Conservation (phyloP, 805 yeast species). For the Kazachstania psychrophila region DNA sequence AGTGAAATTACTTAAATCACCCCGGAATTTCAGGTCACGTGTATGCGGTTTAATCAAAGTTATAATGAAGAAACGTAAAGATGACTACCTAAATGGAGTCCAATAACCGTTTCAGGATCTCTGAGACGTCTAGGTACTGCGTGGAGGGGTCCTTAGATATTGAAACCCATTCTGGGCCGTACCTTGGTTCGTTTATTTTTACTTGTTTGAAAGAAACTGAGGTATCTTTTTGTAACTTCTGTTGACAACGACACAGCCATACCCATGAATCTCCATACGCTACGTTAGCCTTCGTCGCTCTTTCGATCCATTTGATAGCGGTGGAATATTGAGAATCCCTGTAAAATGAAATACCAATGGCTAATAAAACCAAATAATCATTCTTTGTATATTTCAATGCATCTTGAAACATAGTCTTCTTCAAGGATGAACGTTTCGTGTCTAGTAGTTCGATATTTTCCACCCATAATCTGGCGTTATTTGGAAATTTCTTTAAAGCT, state of each 20-base stretch:
- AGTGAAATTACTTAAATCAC: not conserved
- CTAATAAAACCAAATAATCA: slow-evolving; percentile 45
- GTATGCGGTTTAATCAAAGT: no score
- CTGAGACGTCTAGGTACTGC: slow-evolving; percentile 33
- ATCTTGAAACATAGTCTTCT: slow-evolving; percentile 52
- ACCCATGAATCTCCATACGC: slow-evolving; percentile 74
- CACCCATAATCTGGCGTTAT: slow-evolving; percentile 56
- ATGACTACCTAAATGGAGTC: not conserved
- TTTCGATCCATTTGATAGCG: slow-evolving; percentile 66
- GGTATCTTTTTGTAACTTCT: slow-evolving; percentile 26
- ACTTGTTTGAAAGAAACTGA: slow-evolving; percentile 20
- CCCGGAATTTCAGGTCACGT: not conserved
- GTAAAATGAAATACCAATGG: slow-evolving; percentile 64
- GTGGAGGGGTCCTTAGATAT: slow-evolving; percentile 42
- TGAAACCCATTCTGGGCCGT: slow-evolving; percentile 53
- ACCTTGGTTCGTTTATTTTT: slow-evolving; percentile 42
- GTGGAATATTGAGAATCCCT: slow-evolving; percentile 50
- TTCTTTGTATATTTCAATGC: slow-evolving; percentile 63
- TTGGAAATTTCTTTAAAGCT: slow-evolving; percentile 51
- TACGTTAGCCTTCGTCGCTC: slow-evolving; percentile 48
- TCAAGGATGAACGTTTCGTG: slow-evolving; percentile 38
- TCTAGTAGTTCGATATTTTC: slow-evolving; percentile 40
- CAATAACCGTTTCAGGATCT: slow-evolving; percentile 21
- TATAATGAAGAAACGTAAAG: no score
- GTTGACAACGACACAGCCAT: slow-evolving; percentile 44